phyloP scores from a whole-genome alignment of 768 basidiomycete species.

The Tricholoma terreum region DNA sequence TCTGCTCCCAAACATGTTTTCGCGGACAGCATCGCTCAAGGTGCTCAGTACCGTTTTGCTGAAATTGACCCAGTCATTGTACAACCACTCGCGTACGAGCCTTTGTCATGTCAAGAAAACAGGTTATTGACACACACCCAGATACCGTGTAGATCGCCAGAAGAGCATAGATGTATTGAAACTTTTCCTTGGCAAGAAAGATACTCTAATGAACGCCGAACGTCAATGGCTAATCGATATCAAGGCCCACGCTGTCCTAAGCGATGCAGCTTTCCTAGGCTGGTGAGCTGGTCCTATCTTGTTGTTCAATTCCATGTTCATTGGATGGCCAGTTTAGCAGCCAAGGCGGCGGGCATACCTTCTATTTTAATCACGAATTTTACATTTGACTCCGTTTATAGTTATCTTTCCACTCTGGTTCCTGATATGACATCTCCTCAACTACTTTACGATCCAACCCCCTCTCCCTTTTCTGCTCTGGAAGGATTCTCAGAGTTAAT shows the following conservation, averaged over 20 bases:
- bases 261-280: slow-evolving; percentile 76
- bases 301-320: not conserved
- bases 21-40: slow-evolving; percentile 55
- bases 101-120: not conserved
- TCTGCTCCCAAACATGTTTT: slow-evolving; percentile 76
- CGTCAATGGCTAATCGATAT: slow-evolving; percentile 52
- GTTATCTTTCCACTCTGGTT: slow-evolving; percentile 61
- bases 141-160: slow-evolving; percentile 70
- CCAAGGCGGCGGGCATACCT: slow-evolving; percentile 60
- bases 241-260: slow-evolving; percentile 58
- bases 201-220: slow-evolving; percentile 53
- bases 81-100: slow-evolving; percentile 71
- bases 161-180: slow-evolving; percentile 64
- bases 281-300: slow-evolving; percentile 44
- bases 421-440: slow-evolving; percentile 35
- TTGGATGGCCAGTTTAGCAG: slow-evolving; percentile 52
- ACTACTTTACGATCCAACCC: slow-evolving; percentile 11
- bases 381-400: slow-evolving; percentile 82
- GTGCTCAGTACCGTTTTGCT: slow-evolving; percentile 66
- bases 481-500: slow-evolving; percentile 27
- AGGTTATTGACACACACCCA: slow-evolving; percentile 22
- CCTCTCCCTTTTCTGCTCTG: slow-evolving; percentile 5
- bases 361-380: slow-evolving; percentile 78
- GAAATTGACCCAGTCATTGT: slow-evolving; percentile 79
- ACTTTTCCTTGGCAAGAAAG: slow-evolving; percentile 54